phyloP scores from a whole-genome alignment of 345 rosid species.

The Populus tremula region DNA sequence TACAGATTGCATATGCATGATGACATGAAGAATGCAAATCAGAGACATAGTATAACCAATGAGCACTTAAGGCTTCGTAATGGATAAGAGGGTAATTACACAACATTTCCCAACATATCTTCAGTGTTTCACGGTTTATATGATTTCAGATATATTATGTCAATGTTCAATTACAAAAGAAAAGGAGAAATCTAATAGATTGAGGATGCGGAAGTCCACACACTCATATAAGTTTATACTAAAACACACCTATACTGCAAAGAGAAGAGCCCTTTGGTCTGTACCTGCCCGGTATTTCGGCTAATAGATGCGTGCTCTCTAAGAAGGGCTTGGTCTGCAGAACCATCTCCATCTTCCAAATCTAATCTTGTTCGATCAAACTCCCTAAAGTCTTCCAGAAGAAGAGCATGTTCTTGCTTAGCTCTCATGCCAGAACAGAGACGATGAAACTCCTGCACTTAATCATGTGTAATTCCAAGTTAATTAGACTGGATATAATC shows the following conservation, averaged over 20 bases:
- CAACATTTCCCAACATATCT: background rate
- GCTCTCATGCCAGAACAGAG: conserved; percentile 86
- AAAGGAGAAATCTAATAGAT: background rate
- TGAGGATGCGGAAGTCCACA: background rate
- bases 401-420: conserved; percentile 91
- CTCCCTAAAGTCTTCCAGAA: conserved; percentile 92
- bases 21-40: background rate
- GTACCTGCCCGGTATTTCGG: conserved; percentile 83
- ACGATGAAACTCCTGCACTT: conserved; percentile 94
- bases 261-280: background rate
- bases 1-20: background rate
- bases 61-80: background rate
- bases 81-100: background rate
- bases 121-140: background rate
- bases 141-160: background rate
- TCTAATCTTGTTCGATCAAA: conserved; percentile 86
- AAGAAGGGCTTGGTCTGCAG: conserved; percentile 72
- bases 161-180: background rate
- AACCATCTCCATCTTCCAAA: conserved; percentile 81
- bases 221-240: background rate
- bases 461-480: conserved; percentile 24
- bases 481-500: conserved; percentile 7
- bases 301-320: conserved; percentile 76
- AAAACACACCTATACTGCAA: background rate
- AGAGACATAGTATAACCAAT: background rate